Conservation (phyloP, 441 rosid genomes). For the Populus hybrid region DNA sequence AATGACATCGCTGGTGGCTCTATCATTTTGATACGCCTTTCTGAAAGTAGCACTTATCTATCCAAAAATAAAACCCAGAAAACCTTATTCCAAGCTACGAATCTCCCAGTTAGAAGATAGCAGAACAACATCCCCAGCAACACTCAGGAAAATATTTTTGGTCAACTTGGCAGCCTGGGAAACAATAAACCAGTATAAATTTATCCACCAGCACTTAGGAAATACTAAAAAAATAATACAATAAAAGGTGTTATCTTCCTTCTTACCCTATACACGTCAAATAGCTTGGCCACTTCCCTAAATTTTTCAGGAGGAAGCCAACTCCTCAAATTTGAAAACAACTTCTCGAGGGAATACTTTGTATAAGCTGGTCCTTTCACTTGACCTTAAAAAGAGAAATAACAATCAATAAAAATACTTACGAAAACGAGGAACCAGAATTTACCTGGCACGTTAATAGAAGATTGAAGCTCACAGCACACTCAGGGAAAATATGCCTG, state of each 20-base stretch:
- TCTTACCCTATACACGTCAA: conserved; percentile 33
- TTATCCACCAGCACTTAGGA: neutral
- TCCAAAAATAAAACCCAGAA: conserved; percentile 16
- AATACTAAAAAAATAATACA: neutral
- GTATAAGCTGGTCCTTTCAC: neutral
- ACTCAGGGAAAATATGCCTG: conserved; percentile 44
- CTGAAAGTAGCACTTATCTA: neutral
- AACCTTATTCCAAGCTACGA: conserved; percentile 24
- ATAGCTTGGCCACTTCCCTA: conserved; percentile 27
- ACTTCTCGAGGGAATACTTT: conserved; percentile 27
- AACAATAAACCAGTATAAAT: neutral
- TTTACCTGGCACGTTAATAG: conserved; percentile 30
- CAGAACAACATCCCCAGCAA: conserved; percentile 40
- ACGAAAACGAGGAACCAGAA: neutral
- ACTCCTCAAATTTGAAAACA: conserved; percentile 33
- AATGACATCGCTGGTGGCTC: conserved; percentile 13
- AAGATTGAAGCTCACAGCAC: conserved; percentile 47
- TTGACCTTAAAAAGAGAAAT: conserved; percentile 18
- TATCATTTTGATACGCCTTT: neutral
- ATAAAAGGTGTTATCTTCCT: neutral
- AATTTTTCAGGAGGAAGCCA: conserved; percentile 37
- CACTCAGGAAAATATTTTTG: conserved; percentile 28
- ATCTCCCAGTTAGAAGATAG: conserved; percentile 33
- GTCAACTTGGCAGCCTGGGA: conserved; percentile 38
- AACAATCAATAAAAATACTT: neutral